Conservation (phyloP, 331 rosid species). For the Cucumis variabilis region DNA sequence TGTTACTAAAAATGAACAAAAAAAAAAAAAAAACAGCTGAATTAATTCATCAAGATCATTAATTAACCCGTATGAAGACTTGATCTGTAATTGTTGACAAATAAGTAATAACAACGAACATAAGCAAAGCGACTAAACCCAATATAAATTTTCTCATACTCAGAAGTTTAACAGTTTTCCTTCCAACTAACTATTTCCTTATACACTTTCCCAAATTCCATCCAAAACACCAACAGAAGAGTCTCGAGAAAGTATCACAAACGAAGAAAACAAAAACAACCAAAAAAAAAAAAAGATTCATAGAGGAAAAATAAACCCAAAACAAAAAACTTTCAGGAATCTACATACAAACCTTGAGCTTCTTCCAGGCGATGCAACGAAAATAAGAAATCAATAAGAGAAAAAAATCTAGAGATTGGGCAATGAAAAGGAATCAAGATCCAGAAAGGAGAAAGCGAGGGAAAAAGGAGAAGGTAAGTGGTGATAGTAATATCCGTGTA, state of each 20-base stretch:
- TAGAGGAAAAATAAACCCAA: neutral
- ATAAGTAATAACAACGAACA: neutral
- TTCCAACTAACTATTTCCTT: neutral
- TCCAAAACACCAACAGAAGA: neutral
- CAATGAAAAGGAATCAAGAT: neutral
- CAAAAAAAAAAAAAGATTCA: neutral
- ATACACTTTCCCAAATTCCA: constrained; percentile 6
- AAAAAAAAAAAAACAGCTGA: neutral
- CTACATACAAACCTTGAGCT: neutral
- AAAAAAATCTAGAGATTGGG: neutral
- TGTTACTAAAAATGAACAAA: neutral
- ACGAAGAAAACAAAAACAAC: neutral
- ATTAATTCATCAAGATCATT: neutral
- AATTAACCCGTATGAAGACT: neutral
- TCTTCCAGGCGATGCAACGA: neutral
- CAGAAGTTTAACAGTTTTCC: neutral
- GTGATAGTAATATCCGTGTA: neutral
- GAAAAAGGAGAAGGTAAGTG: neutral
- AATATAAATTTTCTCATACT: neutral
- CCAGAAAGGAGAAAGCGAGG: neutral
- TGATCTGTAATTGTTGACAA: neutral
- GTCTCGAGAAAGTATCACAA: neutral
- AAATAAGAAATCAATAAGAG: neutral
- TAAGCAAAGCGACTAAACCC: neutral
- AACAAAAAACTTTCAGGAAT: neutral